Evolutionary conservation across 176 grass and related monocot genomes (phyloP), one percentile per base, ranked within the genome.

Genomic region (Oryza meyeriana): DNA sequence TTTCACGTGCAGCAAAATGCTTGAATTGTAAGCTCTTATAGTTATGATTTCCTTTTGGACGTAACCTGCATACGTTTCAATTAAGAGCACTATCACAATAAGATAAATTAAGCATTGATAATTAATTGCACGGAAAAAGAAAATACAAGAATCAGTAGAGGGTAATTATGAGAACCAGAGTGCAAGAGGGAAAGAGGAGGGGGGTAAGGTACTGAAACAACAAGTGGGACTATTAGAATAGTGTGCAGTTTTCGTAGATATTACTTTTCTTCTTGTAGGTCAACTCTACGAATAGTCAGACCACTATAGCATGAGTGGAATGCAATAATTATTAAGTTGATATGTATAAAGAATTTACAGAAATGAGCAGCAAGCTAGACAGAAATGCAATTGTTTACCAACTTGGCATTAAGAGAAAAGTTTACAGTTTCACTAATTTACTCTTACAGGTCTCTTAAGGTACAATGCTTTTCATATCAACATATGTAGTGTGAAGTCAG

Each of bases 191-290:
- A n/a, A 59, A 2, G 17, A 20, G 33, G 45, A 48, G 16, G 16
- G 45, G 16, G 4, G 45, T 48, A 48, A 75, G 78, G 84, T 59
- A 84, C 81, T n/a, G 28, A 66, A 81, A 85, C n/a, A n/a, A 90
- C 73, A 90, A 89, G 76, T 86, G 82, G 82, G 52, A 85, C 36
- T 74, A 79, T 81, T 33, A 88, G 71, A 86, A 90, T 83, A 85
- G 66, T 58, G n/a, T 31, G 68, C 77, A 82, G 75, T 82, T 72
- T n/a, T 52, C 50, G 55, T 78, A 84, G 77, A 79, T 89, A 85
- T 88, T 88, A 12, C 86, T 89, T 93, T 88, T 96, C 63, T 87
- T 81, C 61, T 96, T 71, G 65, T 87, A 93, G 90, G 94, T 96
- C 90, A 96, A 93, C 90, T 85, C 66, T 42, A 81, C 85, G 85